Conservation (phyloP, 2,329 filamentous ascomycete species). For the Pseudopithomyces chartarum region DNA sequence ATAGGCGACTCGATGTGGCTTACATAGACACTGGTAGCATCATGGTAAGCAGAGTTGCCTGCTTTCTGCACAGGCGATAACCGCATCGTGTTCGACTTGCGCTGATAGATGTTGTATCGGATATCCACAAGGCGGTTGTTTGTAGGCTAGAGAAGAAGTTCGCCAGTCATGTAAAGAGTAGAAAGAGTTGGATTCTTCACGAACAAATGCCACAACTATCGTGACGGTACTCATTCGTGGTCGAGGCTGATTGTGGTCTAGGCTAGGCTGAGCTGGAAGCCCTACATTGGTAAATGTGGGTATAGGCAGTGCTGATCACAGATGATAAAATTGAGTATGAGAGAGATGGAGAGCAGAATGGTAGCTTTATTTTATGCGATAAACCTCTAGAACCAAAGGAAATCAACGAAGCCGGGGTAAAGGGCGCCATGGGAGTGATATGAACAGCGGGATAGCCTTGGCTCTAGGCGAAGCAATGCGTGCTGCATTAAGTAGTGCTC, state of each 20-base stretch:
- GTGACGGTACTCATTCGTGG: too few species aligned
- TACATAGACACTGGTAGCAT: slow-evolving; percentile 15
- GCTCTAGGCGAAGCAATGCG: background rate
- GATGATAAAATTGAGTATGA: background rate
- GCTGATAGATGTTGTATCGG: background rate
- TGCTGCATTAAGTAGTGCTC: background rate
- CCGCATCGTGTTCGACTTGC: background rate
- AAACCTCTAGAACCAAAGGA: background rate
- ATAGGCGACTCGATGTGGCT: background rate
- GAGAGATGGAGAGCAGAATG: background rate
- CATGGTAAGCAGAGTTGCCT: slow-evolving; percentile 14
- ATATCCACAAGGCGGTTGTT: background rate
- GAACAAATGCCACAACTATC: too few species aligned
- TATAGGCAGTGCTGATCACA: background rate
- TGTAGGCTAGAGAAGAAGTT: background rate
- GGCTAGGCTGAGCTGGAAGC: too few species aligned
- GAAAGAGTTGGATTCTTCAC: too few species aligned
- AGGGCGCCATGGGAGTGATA: background rate
- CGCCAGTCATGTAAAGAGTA: too few species aligned
- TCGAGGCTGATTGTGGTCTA: too few species aligned
- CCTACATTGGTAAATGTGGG: background rate
- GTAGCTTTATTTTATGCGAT: background rate
- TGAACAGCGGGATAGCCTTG: background rate
- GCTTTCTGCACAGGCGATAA: slow-evolving; percentile 1
- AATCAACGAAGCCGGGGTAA: background rate